Base-by-base conservation (phyloP, 2,329 filamentous ascomycete species). In the Rhytidhysteron rufulum region DNA sequence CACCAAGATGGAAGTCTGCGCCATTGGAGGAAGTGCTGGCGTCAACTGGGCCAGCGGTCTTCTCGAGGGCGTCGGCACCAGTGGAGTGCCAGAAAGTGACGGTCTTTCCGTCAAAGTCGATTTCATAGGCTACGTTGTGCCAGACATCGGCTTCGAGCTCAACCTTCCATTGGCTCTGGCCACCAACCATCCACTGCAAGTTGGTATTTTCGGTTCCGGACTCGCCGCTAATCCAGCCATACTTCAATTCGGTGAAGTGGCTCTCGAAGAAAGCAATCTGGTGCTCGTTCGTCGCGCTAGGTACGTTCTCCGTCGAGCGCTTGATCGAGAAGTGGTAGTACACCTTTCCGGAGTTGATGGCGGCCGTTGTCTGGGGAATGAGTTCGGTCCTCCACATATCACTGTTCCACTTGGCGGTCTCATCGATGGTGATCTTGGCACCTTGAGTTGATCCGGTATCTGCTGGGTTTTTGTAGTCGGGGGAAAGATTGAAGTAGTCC, bases 101-200 rank as follows among this genome's bases (percentile, higher is more conserved):
- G 4, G 73, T 79, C 49, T 74, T 68, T 29, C 69, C 74, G 13
- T 63, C 65, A 54, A 88, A 88, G 68, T 88, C 71, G 45, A 86
- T 85, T 59, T 82, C 82, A 55, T 86, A 87, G 34, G 83, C 84
- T 53, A 86, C 73, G 58, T 88, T 88, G 62, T 88, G 83, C 84
- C 84, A 88, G 9, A 81, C 77, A 30, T 74, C 78, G 1, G 82
- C 71, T 39, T 71, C 71, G 61, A 83, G 81, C 45, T 77, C 70
- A 1, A 73, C 72, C 52, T 75, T 77, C 82, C 83, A 88, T 51
- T 85, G 68, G 36, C 73, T 75, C 50, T 73, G 66, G 13, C 80
- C 75, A 44, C 72, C 71, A 8, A 80, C 78, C 62, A 79, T 77
- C 81, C 83, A 88, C 51, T 79, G 77, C 47, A 87, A 70, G 49